Base-by-base conservation (phyloP, 129 eudicot genomes). In the Smallanthus sonchifolius region DNA sequence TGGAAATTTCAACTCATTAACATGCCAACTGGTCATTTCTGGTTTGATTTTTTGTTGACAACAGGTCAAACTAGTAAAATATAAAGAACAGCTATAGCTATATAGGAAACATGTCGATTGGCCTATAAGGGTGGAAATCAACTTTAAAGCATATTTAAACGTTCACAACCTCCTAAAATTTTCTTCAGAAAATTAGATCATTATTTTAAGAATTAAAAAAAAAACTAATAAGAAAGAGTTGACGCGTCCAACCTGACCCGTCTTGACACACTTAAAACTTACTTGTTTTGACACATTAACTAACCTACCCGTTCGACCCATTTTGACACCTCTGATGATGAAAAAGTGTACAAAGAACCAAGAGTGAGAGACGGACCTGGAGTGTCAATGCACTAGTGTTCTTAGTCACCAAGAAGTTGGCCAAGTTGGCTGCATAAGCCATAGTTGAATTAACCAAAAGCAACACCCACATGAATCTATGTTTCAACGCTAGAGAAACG, bases 321-420 rank as follows among this genome's bases (percentile, higher is more conserved):
- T 52, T 52, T 52, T 52, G 60, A 0, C 44, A 70, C 17, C 32
- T 9, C 4, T 39, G 2, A 42, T 4, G 19, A 10, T 13, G 7
- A 69, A 4, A 14, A 70, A 36, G 72, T 48, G 55, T 11, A 70
- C 48, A 37, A 37, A 64, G 28, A 77, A 37, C 17, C 24, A 17
- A 69, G 30, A 59, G 56, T 2, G 55, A 73, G 44, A 48, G 30
- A 77, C 11, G n/a, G 45, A 93, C 98, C 97, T 93, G 98, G 78
- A 94, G 98, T 37, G 98, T 94, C 45, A 94, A 85, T 39, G 98
- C 98, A 85, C 98, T 94, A 48, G 98, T 94, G 80, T 94, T 86
- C 83, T 94, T 94, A 37, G 98, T 94, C 67, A 94, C 98, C 84
- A 93, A 83, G 84, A 93, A 93, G 80, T 93, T 93, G 86, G 92